Evolutionary conservation across 164 flowering plant genomes (phyloP), one percentile per base, ranked within the genome.

Genomic region (Aristolochia contorta): DNA sequence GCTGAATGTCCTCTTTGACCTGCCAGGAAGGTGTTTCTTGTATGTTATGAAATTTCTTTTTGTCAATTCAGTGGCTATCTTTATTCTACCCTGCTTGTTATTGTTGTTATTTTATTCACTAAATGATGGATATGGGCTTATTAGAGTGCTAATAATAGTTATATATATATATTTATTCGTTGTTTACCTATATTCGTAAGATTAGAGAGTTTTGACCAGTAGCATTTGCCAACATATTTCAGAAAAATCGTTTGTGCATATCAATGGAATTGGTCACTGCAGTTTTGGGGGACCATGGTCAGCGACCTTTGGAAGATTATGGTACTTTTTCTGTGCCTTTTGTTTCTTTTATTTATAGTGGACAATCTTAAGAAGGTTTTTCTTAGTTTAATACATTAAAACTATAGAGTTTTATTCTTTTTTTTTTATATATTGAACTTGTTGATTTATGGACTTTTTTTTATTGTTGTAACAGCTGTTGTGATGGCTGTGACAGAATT

Each of bases 241-340:
- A 93, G 97, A 73, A 63, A 57, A 86, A 85, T 61, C 89, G 67
- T 59, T 82, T 88, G 80, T 88, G 91, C 73, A 77, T 93, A 67
- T 88, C 99, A 43, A 93, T 93, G 97, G 99, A 93, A 64, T 67
- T 93, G 73, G 99, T 90, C 22, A 93, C 97, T 69, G 97, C 99
- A 61, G 99, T 93, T 75, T 71, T 93, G n/a, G 97, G 99, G 69
- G 99, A 93, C 63, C 97, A 90, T 71, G 99, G 99, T 32, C 97
- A 93, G 66, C 91, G 99, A 2, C 99, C 99, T 25, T 73, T 64
- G 21, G 92, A 90, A 58, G 97, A 93, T 74, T 93, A 86, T 78
- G 99, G 97, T 93, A 76, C n/a, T n/a, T 16, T 0, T 43, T 43
- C 21, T 20, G 54, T 52, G 7, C 54, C 16, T 43, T 33, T 13